Conservation (phyloP, 768 basidiomycete species). For the Pulveroboletus sp. region DNA sequence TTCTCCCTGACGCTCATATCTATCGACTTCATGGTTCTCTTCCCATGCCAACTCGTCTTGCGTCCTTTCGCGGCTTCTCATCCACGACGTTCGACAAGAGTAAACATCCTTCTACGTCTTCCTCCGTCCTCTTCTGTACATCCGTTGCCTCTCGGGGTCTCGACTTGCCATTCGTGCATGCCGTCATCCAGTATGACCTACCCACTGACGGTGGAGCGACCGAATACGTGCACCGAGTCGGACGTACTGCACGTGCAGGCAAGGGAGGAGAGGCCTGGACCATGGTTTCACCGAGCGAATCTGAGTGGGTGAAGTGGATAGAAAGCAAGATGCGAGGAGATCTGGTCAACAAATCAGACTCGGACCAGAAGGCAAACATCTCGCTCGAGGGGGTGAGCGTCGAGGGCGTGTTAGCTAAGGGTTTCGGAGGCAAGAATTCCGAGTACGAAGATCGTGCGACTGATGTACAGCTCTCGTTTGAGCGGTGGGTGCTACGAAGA, state of each 20-base stretch:
- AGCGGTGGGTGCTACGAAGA: conserved; percentile 79
- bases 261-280: conserved; percentile 96
- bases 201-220: conserved; percentile 96
- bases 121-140: conserved; percentile 86
- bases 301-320: conserved; percentile 88
- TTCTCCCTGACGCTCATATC: conserved; percentile 77
- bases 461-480: conserved; percentile 91
- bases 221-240: conserved; percentile 96
- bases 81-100: conserved; percentile 32
- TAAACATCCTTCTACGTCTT: conserved; percentile 31
- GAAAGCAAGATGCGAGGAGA: conserved; percentile 73
- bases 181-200: conserved; percentile 94
- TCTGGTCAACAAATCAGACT: conserved; percentile 21
- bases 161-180: conserved; percentile 89
- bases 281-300: conserved; percentile 82
- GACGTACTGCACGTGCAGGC: conserved; percentile 94
- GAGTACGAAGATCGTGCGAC: conserved; percentile 91
- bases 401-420: conserved; percentile 67
- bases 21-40: conserved; percentile 94
- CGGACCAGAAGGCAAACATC: conserved; percentile 37
- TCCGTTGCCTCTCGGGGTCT: conserved; percentile 98
- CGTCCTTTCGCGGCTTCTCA: conserved; percentile 81
- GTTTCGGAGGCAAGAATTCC: conserved; percentile 78
- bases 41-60: conserved; percentile 71
- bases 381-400: conserved; percentile 56